Conservation (phyloP, 371 early-diverging fungal genomes). For the Syncephalastrum contaminatum region DNA sequence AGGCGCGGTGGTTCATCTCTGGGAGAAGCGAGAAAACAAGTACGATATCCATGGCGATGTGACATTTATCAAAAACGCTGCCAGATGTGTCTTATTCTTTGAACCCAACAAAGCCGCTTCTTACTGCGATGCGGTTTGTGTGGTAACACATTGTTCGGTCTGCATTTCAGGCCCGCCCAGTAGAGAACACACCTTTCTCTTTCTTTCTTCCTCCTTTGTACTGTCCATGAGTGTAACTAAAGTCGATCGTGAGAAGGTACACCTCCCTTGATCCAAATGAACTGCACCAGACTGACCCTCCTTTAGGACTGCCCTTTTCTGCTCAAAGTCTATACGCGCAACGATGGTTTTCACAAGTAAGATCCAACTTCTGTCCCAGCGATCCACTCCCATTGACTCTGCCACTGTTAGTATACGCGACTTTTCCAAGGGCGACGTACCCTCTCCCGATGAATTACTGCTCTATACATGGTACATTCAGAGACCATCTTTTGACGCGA, state of each 20-base stretch:
- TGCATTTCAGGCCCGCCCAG: too few relatives aligned
- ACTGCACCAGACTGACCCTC: neutral
- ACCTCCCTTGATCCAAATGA: neutral
- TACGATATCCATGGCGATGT: too few relatives aligned
- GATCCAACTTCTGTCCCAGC: neutral
- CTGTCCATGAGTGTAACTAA: constrained; percentile 7
- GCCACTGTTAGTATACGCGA: constrained; percentile 24
- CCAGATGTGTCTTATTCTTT: too few relatives aligned
- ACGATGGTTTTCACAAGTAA: constrained; percentile 51
- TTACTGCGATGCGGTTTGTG: too few relatives aligned
- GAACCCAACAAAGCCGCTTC: too few relatives aligned
- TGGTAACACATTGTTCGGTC: too few relatives aligned
- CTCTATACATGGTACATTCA: constrained; percentile 61
- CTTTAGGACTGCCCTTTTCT: constrained; percentile 63
- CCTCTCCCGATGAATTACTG: constrained; percentile 49
- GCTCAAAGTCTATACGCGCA: constrained; percentile 49
- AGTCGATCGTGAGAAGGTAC: constrained; percentile 49
- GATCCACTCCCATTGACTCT: neutral
- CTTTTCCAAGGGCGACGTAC: constrained; percentile 41
- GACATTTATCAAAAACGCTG: too few relatives aligned
- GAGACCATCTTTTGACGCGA: neutral
- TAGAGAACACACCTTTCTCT: too few relatives aligned
- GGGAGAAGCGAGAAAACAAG: too few relatives aligned
- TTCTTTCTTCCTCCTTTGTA: too few relatives aligned
- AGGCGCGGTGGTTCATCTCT: too few relatives aligned